Evolutionary conservation across 164 flowering plant species (phyloP).

Genomic region (Paratinospora sagittata): DNA sequence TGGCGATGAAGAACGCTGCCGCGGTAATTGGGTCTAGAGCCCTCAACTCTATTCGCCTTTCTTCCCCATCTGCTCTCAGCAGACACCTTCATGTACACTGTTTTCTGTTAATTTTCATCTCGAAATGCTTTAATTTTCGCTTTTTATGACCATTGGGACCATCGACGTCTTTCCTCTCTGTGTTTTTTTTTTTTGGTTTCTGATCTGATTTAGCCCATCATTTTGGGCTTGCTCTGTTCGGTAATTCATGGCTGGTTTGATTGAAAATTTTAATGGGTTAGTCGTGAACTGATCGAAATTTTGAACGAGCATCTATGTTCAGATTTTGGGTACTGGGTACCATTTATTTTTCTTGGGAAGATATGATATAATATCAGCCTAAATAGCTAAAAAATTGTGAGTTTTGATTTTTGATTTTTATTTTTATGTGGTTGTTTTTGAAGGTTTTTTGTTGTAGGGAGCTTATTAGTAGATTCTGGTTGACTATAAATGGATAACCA

Average conservation of each 20-base stretch:
- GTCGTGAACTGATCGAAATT: too few species aligned
- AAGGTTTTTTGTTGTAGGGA: too few species aligned
- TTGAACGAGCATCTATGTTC: too few species aligned
- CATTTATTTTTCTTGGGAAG: background rate
- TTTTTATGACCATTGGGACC: too few species aligned
- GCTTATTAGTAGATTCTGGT: too few species aligned
- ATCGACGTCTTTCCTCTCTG: background rate
- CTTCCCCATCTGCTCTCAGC: slow-evolving; percentile 19
- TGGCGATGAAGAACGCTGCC: slow-evolving; percentile 63
- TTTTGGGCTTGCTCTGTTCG: background rate
- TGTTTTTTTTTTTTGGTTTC: background rate
- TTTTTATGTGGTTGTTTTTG: too few species aligned
- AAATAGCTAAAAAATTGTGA: background rate
- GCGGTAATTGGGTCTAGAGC: slow-evolving; percentile 32
- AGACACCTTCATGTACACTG: slow-evolving; percentile 47
- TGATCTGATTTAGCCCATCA: background rate
- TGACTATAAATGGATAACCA: too few species aligned
- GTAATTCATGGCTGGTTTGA: too few species aligned
- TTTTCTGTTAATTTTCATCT: background rate
- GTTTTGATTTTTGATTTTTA: too few species aligned
- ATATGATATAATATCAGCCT: background rate
- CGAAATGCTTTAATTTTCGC: too few species aligned
- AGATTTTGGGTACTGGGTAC: background rate
- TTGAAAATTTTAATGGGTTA: too few species aligned
- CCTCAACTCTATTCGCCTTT: slow-evolving; percentile 16